Base-by-base conservation (phyloP, 192 early-diverging fungal genomes). In the Borealophlyctis nickersoniae region DNA sequence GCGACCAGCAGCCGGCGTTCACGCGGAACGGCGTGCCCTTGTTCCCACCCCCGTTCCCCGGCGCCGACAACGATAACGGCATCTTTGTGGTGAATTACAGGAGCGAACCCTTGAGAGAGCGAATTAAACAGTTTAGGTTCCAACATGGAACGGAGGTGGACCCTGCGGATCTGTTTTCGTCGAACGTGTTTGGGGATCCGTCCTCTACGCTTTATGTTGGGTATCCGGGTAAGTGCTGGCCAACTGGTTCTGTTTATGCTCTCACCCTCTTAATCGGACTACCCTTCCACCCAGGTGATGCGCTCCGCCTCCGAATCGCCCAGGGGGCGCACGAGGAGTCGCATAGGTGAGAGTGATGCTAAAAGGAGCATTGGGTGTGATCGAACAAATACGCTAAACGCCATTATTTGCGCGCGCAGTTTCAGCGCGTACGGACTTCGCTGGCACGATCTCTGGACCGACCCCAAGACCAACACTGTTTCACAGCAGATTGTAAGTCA, bases 1-100 rank as follows among this genome's bases (percentile, higher is more conserved):
- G 29, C 5, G 59, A 61, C 59, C 28, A 24, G 4, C 59, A 61
- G 22, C 59, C 59, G 5, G 59, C 59, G 11, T 61, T 61, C 59
- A 61, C 36, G 4, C 22, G 39, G 29, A 22, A 13, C 29, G 59
- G 59, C 19, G 22, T 61, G 9, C 59, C 59, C n/a, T 14, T 61
- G n/a, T 50, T 50, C 59, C 59, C 59, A 29, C 59, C 59, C 7
- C 11, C 11, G 4, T 61, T 61, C 59, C 59, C 59, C 9, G 11
- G n/a, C 36, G 11, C 36, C n/a, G n/a, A 24, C 59, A 9, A 61
- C 4, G 59, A 61, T 29, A 39, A 61, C 16, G 59, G 59, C 28
- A 26, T 61, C 59, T 50, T 61, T 14, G 56, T 57, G 4, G 56
- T 57, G 28, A 57, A 57, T 28, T 57, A 57, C 56, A 23, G 28